Percentiles rank a stretch among this genome's conserved stretches.
Evolutionary conservation across 305 asterid species (phyloP).

Genomic region (Solanum hybrid): DNA sequence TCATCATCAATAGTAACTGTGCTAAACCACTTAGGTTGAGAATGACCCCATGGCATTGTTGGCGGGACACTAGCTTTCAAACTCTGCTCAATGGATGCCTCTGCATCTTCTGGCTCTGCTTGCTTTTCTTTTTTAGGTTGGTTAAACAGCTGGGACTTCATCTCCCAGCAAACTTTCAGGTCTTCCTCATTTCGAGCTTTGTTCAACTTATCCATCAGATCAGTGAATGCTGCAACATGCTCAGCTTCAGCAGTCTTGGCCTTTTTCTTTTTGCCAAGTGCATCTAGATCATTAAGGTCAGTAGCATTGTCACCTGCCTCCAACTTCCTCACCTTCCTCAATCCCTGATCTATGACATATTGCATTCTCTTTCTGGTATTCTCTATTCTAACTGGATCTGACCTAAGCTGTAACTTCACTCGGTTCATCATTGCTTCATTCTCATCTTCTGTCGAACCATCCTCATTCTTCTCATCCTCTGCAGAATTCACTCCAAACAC

Average conservation of each 20-base stretch:
- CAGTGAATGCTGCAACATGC: constrained; percentile 32
- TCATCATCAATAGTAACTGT: constrained; percentile 33
- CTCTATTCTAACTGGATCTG: constrained; percentile 48
- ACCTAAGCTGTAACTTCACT: constrained; percentile 54
- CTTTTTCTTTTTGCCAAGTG: constrained; percentile 34
- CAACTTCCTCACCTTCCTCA: constrained; percentile 39
- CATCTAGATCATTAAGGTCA: constrained; percentile 39
- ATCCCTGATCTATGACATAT: constrained; percentile 59
- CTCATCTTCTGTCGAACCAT: constrained; percentile 36
- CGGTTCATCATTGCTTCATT: constrained; percentile 25
- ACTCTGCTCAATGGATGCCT: constrained; percentile 13
- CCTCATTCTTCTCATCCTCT: constrained; percentile 27
- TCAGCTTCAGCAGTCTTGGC: constrained; percentile 40
- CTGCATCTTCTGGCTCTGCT: constrained; percentile 14
- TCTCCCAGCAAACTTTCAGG: constrained; percentile 50
- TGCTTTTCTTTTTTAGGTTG: constrained; percentile 15
- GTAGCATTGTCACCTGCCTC: constrained; percentile 24
- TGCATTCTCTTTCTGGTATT: constrained; percentile 65
- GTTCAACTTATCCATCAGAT: constrained; percentile 62
- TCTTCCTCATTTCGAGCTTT: constrained; percentile 73
- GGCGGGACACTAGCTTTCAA: constrained; percentile 8
- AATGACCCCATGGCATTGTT: constrained; percentile 8
- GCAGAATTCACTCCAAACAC: constrained; percentile 45
- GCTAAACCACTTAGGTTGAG: constrained; percentile 51
- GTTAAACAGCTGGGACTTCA: constrained; percentile 39